These are phyloP conservation scores for Actinomucor elegans DNA, from an alignment of 371 early-diverging fungal species.

Conservation along the genomic window DNA sequence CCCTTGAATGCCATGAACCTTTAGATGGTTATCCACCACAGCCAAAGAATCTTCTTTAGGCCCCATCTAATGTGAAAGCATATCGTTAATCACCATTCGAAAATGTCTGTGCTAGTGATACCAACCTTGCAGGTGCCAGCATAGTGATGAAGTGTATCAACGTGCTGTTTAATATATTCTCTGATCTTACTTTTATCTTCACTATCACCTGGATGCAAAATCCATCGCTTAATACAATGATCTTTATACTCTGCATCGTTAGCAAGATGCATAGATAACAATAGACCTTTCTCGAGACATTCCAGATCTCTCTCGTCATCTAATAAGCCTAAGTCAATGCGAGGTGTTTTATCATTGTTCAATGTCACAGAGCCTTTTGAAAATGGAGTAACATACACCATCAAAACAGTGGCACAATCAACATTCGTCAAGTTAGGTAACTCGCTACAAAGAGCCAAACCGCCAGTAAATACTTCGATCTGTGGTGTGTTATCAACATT, in stretches of 20 bases:
- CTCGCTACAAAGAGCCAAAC: slow-evolving; percentile 21
- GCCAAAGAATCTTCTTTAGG: slow-evolving; percentile 6
- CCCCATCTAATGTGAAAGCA: slow-evolving; percentile 10
- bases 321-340: slow-evolving; percentile 15
- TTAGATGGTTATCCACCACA: slow-evolving; percentile 42
- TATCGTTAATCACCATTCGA: neutral
- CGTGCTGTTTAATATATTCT: slow-evolving; percentile 22
- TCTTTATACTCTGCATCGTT: slow-evolving; percentile 4
- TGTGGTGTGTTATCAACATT: slow-evolving; percentile 18
- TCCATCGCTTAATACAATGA: slow-evolving; percentile 17
- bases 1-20: slow-evolving; percentile 37
- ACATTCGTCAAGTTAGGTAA: slow-evolving; percentile 14
- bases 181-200: neutral
- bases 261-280: slow-evolving; percentile 15
- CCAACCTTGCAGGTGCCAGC: slow-evolving; percentile 45
- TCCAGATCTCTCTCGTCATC: slow-evolving; percentile 20
- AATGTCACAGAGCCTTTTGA: slow-evolving; percentile 20
- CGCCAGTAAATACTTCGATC: slow-evolving; percentile 28
- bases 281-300: slow-evolving; percentile 17
- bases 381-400: slow-evolving; percentile 23
- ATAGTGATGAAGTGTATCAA: slow-evolving; percentile 38
- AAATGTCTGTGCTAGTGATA: neutral
- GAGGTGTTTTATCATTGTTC: neutral
- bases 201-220: slow-evolving; percentile 6
- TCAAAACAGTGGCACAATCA: slow-evolving; percentile 14